Evolutionary conservation across 176 grass and related monocot genomes (phyloP).

Genomic region (Stipa capillata): DNA sequence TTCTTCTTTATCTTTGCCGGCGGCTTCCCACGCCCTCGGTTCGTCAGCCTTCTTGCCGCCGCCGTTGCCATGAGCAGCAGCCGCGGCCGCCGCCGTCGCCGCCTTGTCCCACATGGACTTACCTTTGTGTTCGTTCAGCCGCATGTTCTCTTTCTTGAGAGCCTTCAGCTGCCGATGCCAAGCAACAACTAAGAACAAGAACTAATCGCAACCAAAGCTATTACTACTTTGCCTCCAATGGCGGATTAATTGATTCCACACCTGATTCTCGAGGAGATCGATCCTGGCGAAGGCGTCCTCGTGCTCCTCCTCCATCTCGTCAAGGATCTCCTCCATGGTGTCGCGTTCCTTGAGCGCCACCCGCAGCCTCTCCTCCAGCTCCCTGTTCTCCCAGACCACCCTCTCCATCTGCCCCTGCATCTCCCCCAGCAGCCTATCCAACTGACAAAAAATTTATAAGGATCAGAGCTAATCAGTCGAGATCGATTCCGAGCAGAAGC

Average conservation of each 20-base stretch:
- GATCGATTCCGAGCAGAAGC: too few species aligned
- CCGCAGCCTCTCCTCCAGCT: constrained; percentile 28
- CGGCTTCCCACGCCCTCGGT: neutral
- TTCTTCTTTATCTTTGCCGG: neutral
- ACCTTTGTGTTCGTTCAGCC: constrained; percentile 22
- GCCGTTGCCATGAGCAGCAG: neutral
- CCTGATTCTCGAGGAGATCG: constrained; percentile 29
- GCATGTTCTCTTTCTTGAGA: constrained; percentile 34
- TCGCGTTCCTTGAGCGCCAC: constrained; percentile 2
- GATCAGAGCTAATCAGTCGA: neutral
- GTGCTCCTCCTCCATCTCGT: constrained; percentile 55
- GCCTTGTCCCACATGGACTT: constrained; percentile 16
- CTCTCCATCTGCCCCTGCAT: constrained; percentile 54
- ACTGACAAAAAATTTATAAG: neutral
- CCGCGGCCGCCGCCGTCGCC: neutral
- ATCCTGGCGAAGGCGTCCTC: constrained; percentile 20
- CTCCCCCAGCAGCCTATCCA: constrained; percentile 28
- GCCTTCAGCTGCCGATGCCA: neutral
- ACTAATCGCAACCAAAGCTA: too few species aligned
- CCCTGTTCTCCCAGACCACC: constrained; percentile 36
- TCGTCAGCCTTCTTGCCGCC: neutral
- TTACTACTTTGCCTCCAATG: too few species aligned
- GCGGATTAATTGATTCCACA: too few species aligned
- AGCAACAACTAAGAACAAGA: too few species aligned
- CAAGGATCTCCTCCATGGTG: constrained; percentile 4